Conservation (phyloP, 495 filamentous ascomycete species). For the Entonaema liquescens region DNA sequence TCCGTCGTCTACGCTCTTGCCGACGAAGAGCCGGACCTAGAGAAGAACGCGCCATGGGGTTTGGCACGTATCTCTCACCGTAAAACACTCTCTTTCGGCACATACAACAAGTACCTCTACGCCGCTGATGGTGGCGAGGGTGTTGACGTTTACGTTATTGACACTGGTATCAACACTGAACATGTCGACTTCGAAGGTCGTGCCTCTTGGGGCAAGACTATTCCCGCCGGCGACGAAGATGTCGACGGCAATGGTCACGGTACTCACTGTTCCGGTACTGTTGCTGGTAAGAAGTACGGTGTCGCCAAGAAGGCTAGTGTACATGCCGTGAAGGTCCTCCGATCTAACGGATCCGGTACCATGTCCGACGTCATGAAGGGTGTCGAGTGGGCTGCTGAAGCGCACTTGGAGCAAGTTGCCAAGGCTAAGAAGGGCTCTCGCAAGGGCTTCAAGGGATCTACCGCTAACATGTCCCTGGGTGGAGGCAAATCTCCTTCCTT, state of each 20-base stretch:
- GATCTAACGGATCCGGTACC: constrained; percentile 95
- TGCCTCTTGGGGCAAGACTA: constrained; percentile 95
- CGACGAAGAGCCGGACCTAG: constrained; percentile 59
- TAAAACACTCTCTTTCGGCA: constrained; percentile 81
- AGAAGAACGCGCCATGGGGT: constrained; percentile 98
- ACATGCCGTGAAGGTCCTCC: constrained; percentile 96
- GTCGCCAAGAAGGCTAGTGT: constrained; percentile 98
- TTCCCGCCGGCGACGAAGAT: constrained; percentile 84
- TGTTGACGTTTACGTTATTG: constrained; percentile 98
- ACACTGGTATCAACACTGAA: constrained; percentile 91
- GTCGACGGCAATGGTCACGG: constrained; percentile 98
- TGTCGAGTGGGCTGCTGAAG: constrained; percentile 91
- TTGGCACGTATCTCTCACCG: constrained; percentile 97
- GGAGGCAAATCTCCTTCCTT: constrained; percentile 93
- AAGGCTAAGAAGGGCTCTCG: constrained; percentile 81
- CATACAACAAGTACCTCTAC: constrained; percentile 98
- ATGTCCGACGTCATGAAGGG: constrained; percentile 99
- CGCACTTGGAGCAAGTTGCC: constrained; percentile 76
- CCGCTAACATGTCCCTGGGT: constrained; percentile 99
- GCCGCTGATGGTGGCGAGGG: constrained; percentile 91
- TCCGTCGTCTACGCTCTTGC: constrained; percentile 78
- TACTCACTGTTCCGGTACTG: constrained; percentile 98
- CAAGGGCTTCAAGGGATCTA: constrained; percentile 97
- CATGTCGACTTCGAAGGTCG: constrained; percentile 98
- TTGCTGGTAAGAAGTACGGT: constrained; percentile 98